Evolutionary conservation across 257 asterid genomes (phyloP).

Genomic region (Vinca minor): DNA sequence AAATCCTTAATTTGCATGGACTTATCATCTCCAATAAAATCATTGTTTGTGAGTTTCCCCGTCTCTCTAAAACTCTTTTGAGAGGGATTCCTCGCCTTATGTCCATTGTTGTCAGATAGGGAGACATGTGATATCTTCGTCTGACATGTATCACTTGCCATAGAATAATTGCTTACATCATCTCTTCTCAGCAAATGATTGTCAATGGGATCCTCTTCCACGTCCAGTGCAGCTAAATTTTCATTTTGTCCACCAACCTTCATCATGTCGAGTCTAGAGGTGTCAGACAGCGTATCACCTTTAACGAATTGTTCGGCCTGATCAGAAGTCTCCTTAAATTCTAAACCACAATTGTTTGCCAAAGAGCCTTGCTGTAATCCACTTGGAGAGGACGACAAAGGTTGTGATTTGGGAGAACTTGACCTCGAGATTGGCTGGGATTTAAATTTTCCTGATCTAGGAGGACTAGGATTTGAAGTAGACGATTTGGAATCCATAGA

Average conservation of each 20-base stretch:
- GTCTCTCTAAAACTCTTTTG: conserved; percentile 10
- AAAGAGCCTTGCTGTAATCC: conserved; percentile 17
- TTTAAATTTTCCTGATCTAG: conserved; percentile 15
- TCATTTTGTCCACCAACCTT: conserved; percentile 14
- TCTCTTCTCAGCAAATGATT: conserved; percentile 13
- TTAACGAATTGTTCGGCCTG: conserved; percentile 16
- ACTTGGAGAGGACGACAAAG: conserved; percentile 23
- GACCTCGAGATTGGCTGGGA: conserved; percentile 16
- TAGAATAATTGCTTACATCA: conserved; percentile 8
- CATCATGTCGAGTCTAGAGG: conserved; percentile 9
- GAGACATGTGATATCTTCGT: conserved; percentile 2
- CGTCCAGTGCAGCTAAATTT: conserved; percentile 7
- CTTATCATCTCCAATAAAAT: conserved; percentile 13
- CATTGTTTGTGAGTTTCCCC: conserved; percentile 15
- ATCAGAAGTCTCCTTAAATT: no score
- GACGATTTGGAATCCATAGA: conserved; percentile 22
- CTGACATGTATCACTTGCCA: conserved; percentile 13
- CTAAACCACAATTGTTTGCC: conserved; percentile 17
- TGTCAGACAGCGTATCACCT: conserved; percentile 2
- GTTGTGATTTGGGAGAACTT: conserved; percentile 27
- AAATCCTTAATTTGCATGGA: conserved; percentile 6
- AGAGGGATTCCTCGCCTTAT: conserved; percentile 11
- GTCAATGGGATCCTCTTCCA: conserved; percentile 16
- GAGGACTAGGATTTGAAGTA: conserved; percentile 23
- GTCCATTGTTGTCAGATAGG: conserved; percentile 19